These are phyloP conservation scores for Citrus sinensis DNA, from an alignment of 345 rosid genomes.

Conservation along the genomic window DNA sequence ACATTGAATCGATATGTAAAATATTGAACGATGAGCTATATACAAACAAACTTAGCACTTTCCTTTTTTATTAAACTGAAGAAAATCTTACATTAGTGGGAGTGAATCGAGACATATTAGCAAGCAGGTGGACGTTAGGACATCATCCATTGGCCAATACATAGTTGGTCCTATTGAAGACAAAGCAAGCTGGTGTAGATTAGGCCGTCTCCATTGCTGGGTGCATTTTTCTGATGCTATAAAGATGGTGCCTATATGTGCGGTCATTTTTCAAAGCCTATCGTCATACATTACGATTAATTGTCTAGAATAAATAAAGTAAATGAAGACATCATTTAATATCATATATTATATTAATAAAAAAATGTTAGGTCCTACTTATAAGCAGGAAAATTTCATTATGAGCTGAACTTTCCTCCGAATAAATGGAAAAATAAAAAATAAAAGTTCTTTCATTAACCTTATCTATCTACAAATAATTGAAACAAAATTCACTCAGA, in stretches of 20 bases:
- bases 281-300: neutral
- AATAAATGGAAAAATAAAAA: no score
- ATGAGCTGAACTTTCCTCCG: no score
- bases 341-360: no score
- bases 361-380: no score
- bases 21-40: slow-evolving; percentile 4
- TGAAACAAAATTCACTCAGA: no score
- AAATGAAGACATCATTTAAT: no score
- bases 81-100: slow-evolving; percentile 23
- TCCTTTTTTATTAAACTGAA: slow-evolving; percentile 25
- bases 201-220: slow-evolving; percentile 15
- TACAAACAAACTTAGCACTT: slow-evolving; percentile 28
- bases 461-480: no score
- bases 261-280: neutral
- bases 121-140: slow-evolving; percentile 39
- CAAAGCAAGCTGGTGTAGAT: slow-evolving; percentile 16
- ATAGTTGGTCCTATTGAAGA: slow-evolving; percentile 12
- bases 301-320: no score
- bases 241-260: neutral
- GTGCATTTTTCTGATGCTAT: slow-evolving; percentile 6
- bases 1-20: neutral
- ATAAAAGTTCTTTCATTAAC: no score
- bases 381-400: no score
- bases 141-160: slow-evolving; percentile 40
- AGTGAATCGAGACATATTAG: slow-evolving; percentile 22